Evolutionary conservation across 2,329 filamentous ascomycete genomes (phyloP).

Genomic region (Atkinsonella texensis): DNA sequence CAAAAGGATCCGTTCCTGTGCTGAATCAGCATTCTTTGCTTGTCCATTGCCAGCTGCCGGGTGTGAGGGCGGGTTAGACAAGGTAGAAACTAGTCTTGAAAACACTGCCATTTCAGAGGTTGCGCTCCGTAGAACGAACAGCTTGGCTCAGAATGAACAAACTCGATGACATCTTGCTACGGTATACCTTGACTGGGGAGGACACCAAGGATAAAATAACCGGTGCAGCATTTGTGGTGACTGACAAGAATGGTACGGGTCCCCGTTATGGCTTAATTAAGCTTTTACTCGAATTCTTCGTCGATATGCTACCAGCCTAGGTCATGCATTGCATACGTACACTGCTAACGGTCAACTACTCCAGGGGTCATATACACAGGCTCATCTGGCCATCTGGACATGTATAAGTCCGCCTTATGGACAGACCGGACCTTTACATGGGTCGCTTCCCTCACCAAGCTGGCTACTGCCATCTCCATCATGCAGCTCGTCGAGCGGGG

Average conservation of each 20-base stretch:
- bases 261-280: not conserved
- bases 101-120: not conserved
- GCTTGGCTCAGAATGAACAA: slow-evolving; percentile 13
- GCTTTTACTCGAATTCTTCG: not conserved
- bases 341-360: too few relatives aligned
- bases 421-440: slow-evolving; percentile 21
- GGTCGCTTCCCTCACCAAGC: slow-evolving; percentile 31
- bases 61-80: too few relatives aligned
- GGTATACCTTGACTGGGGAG: slow-evolving; percentile 16
- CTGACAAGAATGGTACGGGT: slow-evolving; percentile 19
- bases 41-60: too few relatives aligned
- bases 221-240: slow-evolving; percentile 24
- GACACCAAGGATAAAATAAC: slow-evolving; percentile 22
- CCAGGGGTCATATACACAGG: slow-evolving; percentile 24
- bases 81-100: too few relatives aligned
- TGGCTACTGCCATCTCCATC: slow-evolving; percentile 24
- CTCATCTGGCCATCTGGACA: slow-evolving; percentile 22
- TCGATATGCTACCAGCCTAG: not conserved
- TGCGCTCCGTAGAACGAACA: not conserved
- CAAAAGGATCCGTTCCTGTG: too few relatives aligned
- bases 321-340: not conserved
- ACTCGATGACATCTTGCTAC: slow-evolving; percentile 18
- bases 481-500: slow-evolving; percentile 29
- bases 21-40: too few relatives aligned
- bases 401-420: slow-evolving; percentile 21